Base-by-base conservation (phyloP, 805 yeast genomes). In the Priceomyces melissophilus region DNA sequence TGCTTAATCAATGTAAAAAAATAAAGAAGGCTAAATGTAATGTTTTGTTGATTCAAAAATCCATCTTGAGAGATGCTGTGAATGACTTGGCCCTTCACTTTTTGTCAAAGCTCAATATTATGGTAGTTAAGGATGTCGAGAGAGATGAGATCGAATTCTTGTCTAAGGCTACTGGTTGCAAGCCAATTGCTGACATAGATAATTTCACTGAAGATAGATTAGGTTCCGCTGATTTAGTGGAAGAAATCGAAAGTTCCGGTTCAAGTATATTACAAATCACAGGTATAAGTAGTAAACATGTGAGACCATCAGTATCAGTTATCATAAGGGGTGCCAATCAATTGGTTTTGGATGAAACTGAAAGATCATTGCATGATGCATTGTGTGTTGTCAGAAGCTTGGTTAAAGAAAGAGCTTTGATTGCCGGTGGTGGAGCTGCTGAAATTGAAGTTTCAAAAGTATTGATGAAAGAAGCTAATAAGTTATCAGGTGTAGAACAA, bases 391-490 rank as follows among this genome's bases (percentile, higher is more conserved):
- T 84, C 47, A 71, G 95, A 61, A 85, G 96, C 67, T 72, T 88
- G 41, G 96, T 89, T 20, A 87, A 88, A 59, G 88, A 87, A 61
- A 84, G 78, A 57, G 96, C 90, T 1, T 71, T 86, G 58, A 89
- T 93, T 67, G 96, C 98, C 10, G 99, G 99, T 54, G 99, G 99
- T 48, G 99, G 98, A 55, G 98, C 99, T 4, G 96, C 98, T 35
- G 97, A 89, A 67, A 81, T 89, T 49, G 96, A 90, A 70, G 82
- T 87, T 6, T 80, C 96, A 9, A 79, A 91, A 48, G 77, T 78
- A 10, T 67, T 89, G 50, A 69, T 77, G 52, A 81, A 79, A 51
- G 95, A 88, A 61, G 75, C 95, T 25, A 75, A 81, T 48, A 69
- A 78, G 39, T 71, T 84, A 50, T 77, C 86, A 13, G 97, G 97